Evolutionary conservation across 1,139 yeast genomes (phyloP), one percentile per base, ranked within the genome.

Genomic region (Eremothecium gossypii): DNA sequence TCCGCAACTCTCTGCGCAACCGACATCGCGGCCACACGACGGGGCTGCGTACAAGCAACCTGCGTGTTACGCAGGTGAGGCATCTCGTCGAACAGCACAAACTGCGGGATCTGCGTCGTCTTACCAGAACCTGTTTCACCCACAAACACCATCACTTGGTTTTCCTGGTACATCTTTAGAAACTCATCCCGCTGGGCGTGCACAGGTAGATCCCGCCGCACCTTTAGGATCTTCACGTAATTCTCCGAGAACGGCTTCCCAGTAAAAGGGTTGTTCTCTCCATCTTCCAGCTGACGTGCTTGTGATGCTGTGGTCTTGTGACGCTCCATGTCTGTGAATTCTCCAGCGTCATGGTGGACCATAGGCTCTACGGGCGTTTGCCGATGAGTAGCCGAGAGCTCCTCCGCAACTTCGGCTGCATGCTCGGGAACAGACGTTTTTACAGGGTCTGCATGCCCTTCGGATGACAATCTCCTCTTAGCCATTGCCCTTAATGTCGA

Each of bases 111-210:
- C 65, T 89, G 97, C 1, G 97, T 89, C 23, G 97, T 89, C 62
- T 89, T 89, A 73, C 97, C 97, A 11, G 96, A 85, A 65, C 97
- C 97, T 1, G 98, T 91, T 64, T 91, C 98, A 69, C 98, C 98
- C 36, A 91, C 97, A 65, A 91, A 87, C 38, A 91, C 97, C 94
- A 91, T 83, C 59, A 91, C 84, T 65, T 91, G 98, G 37, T 93
- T 79, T 12, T 75, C 68, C 49, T 91, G 97, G 67, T 83, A 91
- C 48, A 83, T 76, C 50, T 73, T 71, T 46, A 91, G 71, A 59
- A 91, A 93, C 65, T 89, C 95, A 41, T 79, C 83, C 60, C 97
- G 74, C 65, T 91, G 96, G 30, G 91, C 78, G 64, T 89, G 96
- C 12, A 91, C 98, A 0, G 98, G 99, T 49, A 91, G 71, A 49